Evolutionary conservation across 164 flowering plant species (phyloP).

Genomic region (Paratinospora sagittata): DNA sequence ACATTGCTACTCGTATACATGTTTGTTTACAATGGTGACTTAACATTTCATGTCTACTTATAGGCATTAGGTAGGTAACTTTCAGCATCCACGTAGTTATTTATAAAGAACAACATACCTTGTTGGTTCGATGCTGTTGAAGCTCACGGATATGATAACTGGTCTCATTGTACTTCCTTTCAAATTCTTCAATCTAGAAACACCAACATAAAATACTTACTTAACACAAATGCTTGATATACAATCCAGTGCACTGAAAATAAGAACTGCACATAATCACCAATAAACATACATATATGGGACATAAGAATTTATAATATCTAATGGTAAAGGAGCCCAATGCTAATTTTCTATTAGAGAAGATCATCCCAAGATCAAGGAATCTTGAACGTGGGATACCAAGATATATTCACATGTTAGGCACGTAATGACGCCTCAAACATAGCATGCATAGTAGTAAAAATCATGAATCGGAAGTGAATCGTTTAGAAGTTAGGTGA

Average conservation of each 20-base stretch:
- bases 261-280: not conserved
- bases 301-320: not conserved
- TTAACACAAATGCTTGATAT: not conserved
- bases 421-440: not conserved
- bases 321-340: too few species aligned
- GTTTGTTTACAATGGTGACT: not conserved
- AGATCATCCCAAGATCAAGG: not conserved
- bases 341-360: not conserved
- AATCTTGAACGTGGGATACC: not conserved
- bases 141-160: constrained; percentile 39
- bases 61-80: not conserved
- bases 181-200: constrained; percentile 48
- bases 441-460: not conserved
- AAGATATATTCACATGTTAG: not conserved
- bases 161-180: constrained; percentile 36
- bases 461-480: too few species aligned
- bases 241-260: not conserved
- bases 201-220: not conserved
- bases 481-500: too few species aligned
- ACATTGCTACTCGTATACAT: not conserved
- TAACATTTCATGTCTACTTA: too few species aligned
- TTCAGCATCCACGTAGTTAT: not conserved
- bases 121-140: constrained; percentile 48
- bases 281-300: not conserved
- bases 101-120: constrained; percentile 36